Evolutionary conservation across 106 monocot genomes (phyloP).

Genomic region (Alisma plantagoaquatica): DNA sequence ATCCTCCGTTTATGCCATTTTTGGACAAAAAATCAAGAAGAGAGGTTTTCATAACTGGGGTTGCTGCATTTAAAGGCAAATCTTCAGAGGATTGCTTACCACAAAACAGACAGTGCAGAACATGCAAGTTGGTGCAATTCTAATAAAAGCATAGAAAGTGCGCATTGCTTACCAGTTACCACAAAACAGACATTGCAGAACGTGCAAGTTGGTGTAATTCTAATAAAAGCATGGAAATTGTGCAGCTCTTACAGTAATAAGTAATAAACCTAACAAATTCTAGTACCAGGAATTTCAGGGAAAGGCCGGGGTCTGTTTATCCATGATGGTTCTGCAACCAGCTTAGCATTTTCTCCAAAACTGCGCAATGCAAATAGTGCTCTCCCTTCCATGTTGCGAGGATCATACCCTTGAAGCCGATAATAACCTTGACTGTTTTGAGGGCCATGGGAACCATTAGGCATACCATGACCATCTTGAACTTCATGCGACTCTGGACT

Average conservation of each 20-base stretch:
- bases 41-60: constrained; percentile 27
- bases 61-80: too few relatives aligned
- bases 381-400: constrained; percentile 50
- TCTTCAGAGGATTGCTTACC: too few relatives aligned
- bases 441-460: constrained; percentile 12
- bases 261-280: background rate
- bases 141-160: too few relatives aligned
- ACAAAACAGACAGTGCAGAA: too few relatives aligned
- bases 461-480: constrained; percentile 13
- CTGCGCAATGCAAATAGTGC: constrained; percentile 61
- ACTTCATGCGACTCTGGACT: background rate
- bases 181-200: too few relatives aligned
- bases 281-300: constrained; percentile 29
- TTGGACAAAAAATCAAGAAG: constrained; percentile 50
- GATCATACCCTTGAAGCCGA: constrained; percentile 28
- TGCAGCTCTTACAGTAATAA: too few relatives aligned
- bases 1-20: constrained; percentile 47
- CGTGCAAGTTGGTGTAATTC: too few relatives aligned
- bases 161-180: too few relatives aligned
- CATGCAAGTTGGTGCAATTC: too few relatives aligned
- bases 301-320: constrained; percentile 7
- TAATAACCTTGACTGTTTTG: constrained; percentile 9
- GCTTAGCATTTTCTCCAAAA: constrained; percentile 73
- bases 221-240: too few relatives aligned
- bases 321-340: constrained; percentile 26